These are phyloP conservation scores for Blumeriella jaapii DNA, from an alignment of 2,329 filamentous ascomycete species.

Conservation along the genomic window DNA sequence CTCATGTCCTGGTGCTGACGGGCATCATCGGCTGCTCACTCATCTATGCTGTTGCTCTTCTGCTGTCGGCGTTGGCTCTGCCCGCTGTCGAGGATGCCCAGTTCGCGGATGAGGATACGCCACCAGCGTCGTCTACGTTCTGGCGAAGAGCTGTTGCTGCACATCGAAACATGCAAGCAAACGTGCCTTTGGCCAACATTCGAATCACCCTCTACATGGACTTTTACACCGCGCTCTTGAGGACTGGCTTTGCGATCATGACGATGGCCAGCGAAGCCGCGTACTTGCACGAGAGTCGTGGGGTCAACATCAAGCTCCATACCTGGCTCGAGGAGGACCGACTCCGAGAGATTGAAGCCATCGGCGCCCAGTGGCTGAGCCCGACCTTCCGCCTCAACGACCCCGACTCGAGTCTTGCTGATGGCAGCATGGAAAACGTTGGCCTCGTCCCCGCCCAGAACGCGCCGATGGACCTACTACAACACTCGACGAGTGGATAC, in stretches of 20 bases:
- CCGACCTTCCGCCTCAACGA: conserved; percentile 23
- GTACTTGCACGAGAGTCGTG: conserved; percentile 80
- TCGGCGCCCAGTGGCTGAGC: conserved; percentile 26
- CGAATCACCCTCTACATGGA: conserved; percentile 80
- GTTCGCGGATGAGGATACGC: conserved; percentile 31
- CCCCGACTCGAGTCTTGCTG: conserved; percentile 14
- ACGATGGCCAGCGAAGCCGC: conserved; percentile 94
- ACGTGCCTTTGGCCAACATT: conserved; percentile 71
- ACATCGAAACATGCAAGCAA: conserved; percentile 85
- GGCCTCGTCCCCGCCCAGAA: conserved; percentile 23
- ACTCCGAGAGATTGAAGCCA: conserved; percentile 59
- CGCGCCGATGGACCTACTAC: conserved; percentile 24
- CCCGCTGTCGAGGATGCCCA: conserved; percentile 16
- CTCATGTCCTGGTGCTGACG: conserved; percentile 74
- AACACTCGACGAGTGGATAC: conserved; percentile 47
- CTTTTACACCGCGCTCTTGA: conserved; percentile 83
- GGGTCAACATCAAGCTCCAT: conserved; percentile 58
- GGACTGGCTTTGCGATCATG: conserved; percentile 76
- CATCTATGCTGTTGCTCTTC: conserved; percentile 69
- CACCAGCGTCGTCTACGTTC: conserved; percentile 28
- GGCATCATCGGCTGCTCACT: conserved; percentile 65
- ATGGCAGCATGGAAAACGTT: conserved; percentile 22
- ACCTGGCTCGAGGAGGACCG: conserved; percentile 92
- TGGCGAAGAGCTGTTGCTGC: conserved; percentile 55
- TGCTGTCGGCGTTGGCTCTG: conserved; percentile 58